Evolutionary conservation across 768 basidiomycete genomes (phyloP).

Genomic region (Coprinopsis strossmayeri): DNA sequence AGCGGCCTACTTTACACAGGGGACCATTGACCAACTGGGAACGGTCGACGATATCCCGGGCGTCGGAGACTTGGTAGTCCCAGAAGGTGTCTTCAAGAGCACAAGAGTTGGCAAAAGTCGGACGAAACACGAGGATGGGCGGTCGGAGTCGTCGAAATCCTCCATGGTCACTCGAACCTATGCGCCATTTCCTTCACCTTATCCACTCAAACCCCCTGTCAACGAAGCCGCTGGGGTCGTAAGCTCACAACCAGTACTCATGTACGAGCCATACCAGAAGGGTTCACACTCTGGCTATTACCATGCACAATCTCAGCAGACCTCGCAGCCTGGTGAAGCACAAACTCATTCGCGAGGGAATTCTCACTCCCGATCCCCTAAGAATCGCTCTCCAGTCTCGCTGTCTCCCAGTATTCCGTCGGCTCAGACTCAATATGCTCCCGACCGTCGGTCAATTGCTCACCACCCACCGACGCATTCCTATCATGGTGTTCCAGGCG

Average conservation of each 20-base stretch:
- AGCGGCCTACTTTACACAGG: conserved; percentile 83
- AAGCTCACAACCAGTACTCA: conserved; percentile 23
- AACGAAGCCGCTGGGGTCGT: conserved; percentile 18
- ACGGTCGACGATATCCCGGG: conserved; percentile 63
- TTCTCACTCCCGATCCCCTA: conserved; percentile 4
- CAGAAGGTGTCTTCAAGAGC: conserved; percentile 62
- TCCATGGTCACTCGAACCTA: conserved; percentile 30
- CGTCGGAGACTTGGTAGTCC: conserved; percentile 56
- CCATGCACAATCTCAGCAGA: conserved; percentile 15
- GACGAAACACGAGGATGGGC: conserved; percentile 27
- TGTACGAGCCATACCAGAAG: conserved; percentile 36
- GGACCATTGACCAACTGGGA: conserved; percentile 62
- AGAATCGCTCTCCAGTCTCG: conserved; percentile 6
- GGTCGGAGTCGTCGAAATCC: conserved; percentile 22
- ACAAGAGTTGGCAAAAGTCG: conserved; percentile 51
- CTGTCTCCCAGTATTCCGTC: neutral
- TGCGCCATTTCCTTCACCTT: conserved; percentile 32
- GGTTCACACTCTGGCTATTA: conserved; percentile 13
- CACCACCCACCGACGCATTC: neutral
- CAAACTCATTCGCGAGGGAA: neutral
- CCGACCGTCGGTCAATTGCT: neutral
- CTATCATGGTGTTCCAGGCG: neutral
- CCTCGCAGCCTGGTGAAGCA: neutral
- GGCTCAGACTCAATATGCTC: neutral
- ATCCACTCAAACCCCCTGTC: conserved; percentile 21